A percentile compares a stretch with the other conserved stretches of the same genome.
phyloP scores from a whole-genome alignment of 2,329 filamentous ascomycete genomes.

The Myrmaecium sp. region DNA sequence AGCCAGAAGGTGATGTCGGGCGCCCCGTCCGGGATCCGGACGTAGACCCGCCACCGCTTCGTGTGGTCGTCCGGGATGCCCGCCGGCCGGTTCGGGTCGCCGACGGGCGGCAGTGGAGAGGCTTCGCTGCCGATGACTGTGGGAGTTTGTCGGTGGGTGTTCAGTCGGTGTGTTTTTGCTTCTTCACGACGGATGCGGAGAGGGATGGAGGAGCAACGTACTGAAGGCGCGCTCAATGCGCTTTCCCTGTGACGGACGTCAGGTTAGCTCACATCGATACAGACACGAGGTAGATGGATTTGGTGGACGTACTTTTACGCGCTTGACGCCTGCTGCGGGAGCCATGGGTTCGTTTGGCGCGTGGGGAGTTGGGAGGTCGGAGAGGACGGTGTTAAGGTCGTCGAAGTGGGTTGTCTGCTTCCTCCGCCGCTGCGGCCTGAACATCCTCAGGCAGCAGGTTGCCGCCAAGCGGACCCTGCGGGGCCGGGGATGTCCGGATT shows the following conservation, averaged over 20 bases:
- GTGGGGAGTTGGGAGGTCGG: slow-evolving; percentile 4
- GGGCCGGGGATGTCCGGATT: too few species aligned
- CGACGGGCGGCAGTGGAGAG: slow-evolving; percentile 48
- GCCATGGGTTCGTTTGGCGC: slow-evolving; percentile 26
- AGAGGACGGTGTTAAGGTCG: too few species aligned
- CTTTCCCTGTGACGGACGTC: slow-evolving; percentile 14
- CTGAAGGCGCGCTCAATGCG: slow-evolving; percentile 23
- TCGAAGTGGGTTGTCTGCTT: too few species aligned
- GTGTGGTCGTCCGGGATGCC: slow-evolving; percentile 79
- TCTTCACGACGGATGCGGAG: background rate
- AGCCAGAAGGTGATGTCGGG: slow-evolving; percentile 85
- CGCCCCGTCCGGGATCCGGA: slow-evolving; percentile 74
- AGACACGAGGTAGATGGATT: background rate
- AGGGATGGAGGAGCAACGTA: slow-evolving; percentile 6
- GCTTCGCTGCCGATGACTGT: slow-evolving; percentile 33
- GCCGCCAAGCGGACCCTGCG: too few species aligned
- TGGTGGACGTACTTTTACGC: slow-evolving; percentile 23
- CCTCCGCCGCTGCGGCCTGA: too few species aligned
- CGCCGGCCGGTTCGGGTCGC: slow-evolving; percentile 43
- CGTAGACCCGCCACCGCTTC: slow-evolving; percentile 90
- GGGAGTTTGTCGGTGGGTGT: slow-evolving; percentile 13
- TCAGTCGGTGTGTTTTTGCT: slow-evolving; percentile 9
- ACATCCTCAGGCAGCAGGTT: too few species aligned
- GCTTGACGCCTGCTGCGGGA: slow-evolving; percentile 36
- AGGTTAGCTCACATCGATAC: background rate